A percentile compares a stretch with the other conserved stretches of the same genome.
Evolutionary conservation across 768 basidiomycete species (phyloP).

Genomic region (Calocybe cyanea): DNA sequence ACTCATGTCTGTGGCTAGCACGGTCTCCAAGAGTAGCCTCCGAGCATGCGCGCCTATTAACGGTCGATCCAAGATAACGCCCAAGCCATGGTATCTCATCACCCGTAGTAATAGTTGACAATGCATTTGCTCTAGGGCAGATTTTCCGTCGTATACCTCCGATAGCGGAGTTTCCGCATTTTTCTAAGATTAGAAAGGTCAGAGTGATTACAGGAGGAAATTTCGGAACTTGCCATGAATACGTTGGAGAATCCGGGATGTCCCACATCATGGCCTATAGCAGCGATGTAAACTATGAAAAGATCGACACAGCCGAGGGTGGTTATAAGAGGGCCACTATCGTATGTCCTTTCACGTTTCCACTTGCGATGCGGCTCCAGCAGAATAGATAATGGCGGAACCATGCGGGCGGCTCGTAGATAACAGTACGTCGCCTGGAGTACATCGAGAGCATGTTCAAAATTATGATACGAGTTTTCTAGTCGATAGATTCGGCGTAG

Average conservation of each 20-base stretch:
- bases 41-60: constrained; percentile 48
- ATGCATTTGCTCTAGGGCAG: constrained; percentile 91
- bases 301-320: constrained; percentile 66
- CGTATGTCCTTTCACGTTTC: constrained; percentile 30
- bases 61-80: constrained; percentile 59
- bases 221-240: constrained; percentile 72
- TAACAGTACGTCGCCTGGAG: constrained; percentile 90
- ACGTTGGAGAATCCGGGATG: constrained; percentile 93
- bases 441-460: constrained; percentile 94
- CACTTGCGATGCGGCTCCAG: constrained; percentile 46
- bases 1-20: constrained; percentile 94
- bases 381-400: constrained; percentile 73
- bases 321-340: constrained; percentile 36
- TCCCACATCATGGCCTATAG: constrained; percentile 96
- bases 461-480: constrained; percentile 96
- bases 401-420: constrained; percentile 71
- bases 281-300: constrained; percentile 82
- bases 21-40: constrained; percentile 72
- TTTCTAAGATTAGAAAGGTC: constrained; percentile 50
- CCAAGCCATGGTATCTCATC: constrained; percentile 78
- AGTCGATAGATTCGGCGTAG: constrained; percentile 89
- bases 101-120: constrained; percentile 75
- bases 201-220: background rate
- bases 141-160: constrained; percentile 82
- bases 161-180: constrained; percentile 90